A percentile compares a stretch with the other conserved stretches of the same genome.
Evolutionary conservation across 345 rosid genomes (phyloP).

Genomic region (Gossypium sturtianum): DNA sequence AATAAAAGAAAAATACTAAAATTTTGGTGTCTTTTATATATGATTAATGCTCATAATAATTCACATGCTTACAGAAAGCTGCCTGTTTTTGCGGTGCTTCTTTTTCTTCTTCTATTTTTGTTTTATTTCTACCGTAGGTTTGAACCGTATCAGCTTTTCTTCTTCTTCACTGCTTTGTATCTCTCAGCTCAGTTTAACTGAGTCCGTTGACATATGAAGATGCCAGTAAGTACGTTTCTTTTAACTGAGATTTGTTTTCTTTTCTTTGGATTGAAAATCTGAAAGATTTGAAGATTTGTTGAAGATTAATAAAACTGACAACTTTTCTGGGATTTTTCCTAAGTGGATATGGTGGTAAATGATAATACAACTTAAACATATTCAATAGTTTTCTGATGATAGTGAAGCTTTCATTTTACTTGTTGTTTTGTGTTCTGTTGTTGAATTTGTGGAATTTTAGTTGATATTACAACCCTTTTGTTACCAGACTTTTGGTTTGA

Average conservation of each 20-base stretch:
- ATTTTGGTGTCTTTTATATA: slow-evolving; percentile 42
- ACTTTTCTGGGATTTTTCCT: background rate
- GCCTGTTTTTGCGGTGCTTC: slow-evolving; percentile 31
- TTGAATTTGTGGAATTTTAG: background rate
- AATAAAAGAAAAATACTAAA: slow-evolving; percentile 15
- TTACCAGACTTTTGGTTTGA: slow-evolving; percentile 7
- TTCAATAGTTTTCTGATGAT: background rate
- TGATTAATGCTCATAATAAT: slow-evolving; percentile 52
- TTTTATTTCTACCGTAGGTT: background rate
- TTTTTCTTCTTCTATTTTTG: slow-evolving; percentile 9
- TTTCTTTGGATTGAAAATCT: slow-evolving; percentile 16
- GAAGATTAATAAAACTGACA: background rate
- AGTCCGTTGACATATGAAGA: slow-evolving; percentile 64
- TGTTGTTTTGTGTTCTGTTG: background rate
- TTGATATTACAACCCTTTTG: background rate
- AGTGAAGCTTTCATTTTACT: background rate
- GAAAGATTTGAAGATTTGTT: slow-evolving; percentile 7
- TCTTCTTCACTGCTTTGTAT: background rate
- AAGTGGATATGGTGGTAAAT: background rate
- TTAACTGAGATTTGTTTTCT: slow-evolving; percentile 17
- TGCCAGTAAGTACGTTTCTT: slow-evolving; percentile 99
- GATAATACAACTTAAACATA: slow-evolving; percentile 8
- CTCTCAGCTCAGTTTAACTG: slow-evolving; percentile 17
- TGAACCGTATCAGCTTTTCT: slow-evolving; percentile 12
- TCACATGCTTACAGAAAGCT: slow-evolving; percentile 36